Conservation (phyloP, 106 monocot species). For the Dioscorea zingiberensis region DNA sequence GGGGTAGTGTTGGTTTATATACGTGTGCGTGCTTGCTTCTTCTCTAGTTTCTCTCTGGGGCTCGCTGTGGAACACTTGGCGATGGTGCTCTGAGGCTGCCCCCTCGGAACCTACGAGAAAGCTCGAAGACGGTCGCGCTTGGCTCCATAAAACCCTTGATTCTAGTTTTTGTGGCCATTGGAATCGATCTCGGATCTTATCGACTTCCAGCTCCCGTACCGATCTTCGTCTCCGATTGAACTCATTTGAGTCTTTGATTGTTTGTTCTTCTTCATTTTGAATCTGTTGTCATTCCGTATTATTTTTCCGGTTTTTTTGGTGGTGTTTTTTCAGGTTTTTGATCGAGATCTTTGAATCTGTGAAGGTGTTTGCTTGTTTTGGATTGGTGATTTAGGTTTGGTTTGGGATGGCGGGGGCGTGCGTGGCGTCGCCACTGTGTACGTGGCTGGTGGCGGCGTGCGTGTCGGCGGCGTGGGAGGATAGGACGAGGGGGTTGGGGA, state of each 20-base stretch:
- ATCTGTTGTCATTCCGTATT: not conserved
- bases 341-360: not conserved
- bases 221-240: not conserved
- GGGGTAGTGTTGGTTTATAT: not conserved
- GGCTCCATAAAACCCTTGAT: not conserved
- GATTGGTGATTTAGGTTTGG: not conserved
- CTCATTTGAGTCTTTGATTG: not conserved
- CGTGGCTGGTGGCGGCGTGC: slow-evolving; percentile 64
- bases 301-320: not conserved
- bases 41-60: not conserved
- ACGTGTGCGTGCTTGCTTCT: not conserved
- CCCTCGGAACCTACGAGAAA: not conserved
- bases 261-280: not conserved
- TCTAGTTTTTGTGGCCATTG: not conserved
- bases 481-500: slow-evolving; percentile 3
- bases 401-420: slow-evolving; percentile 31
- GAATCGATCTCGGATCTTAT: not conserved
- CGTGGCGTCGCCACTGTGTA: slow-evolving; percentile 51
- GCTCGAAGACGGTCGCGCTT: not conserved
- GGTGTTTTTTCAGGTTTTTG: not conserved
- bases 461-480: slow-evolving; percentile 41
- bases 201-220: not conserved
- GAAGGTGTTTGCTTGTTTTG: too few relatives aligned
- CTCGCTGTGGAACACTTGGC: not conserved
- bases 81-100: not conserved